Evolutionary conservation across 83 land plant genomes (phyloP).

Genomic region (Diphasiastrum complanatum): DNA sequence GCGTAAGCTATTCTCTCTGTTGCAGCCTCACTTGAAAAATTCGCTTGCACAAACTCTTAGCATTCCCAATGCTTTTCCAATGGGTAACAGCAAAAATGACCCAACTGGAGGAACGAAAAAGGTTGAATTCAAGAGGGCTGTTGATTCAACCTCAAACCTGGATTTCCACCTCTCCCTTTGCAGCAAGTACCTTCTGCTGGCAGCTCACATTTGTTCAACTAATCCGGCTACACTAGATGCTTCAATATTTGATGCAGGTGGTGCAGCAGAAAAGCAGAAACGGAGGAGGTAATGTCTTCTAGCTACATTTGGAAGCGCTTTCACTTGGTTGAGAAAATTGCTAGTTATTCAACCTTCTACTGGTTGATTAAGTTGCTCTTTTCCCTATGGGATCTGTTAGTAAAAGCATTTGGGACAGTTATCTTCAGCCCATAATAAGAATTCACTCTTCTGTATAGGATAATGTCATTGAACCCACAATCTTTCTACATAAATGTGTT

Average conservation of each 20-base stretch:
- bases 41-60: slow-evolving; percentile 51
- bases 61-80: slow-evolving; percentile 26
- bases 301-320: too few relatives aligned
- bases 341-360: too few relatives aligned
- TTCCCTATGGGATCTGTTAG: too few relatives aligned
- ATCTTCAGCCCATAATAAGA: neutral
- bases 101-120: slow-evolving; percentile 17
- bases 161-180: slow-evolving; percentile 76
- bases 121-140: slow-evolving; percentile 15
- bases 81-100: slow-evolving; percentile 15
- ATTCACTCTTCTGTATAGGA: neutral
- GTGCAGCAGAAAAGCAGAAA: slow-evolving; percentile 46
- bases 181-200: slow-evolving; percentile 82
- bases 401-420: neutral
- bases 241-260: slow-evolving; percentile 78
- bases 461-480: neutral
- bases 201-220: slow-evolving; percentile 90
- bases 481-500: neutral
- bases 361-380: too few relatives aligned
- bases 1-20: slow-evolving; percentile 53
- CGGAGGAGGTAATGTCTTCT: slow-evolving; percentile 23
- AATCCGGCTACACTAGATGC: slow-evolving; percentile 98
- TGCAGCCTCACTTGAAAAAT: slow-evolving; percentile 64
- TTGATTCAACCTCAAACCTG: slow-evolving; percentile 30
- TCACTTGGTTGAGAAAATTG: too few relatives aligned